Evolutionary conservation across 768 basidiomycete genomes (phyloP).

Genomic region (Boletus rufocinnamomeus): DNA sequence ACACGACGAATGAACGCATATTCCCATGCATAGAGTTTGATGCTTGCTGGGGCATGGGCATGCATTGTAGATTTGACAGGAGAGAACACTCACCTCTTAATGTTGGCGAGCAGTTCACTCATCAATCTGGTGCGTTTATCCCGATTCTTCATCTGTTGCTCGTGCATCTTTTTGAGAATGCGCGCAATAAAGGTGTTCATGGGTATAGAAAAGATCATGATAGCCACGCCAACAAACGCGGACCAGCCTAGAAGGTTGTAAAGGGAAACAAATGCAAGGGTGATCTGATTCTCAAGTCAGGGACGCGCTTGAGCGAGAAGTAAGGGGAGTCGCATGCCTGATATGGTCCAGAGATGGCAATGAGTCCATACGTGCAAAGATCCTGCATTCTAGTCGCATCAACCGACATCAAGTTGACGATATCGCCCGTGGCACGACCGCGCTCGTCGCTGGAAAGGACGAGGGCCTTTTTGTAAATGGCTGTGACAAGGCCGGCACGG

Average conservation of each 20-base stretch:
- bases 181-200: slow-evolving; percentile 73
- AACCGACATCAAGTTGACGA: slow-evolving; percentile 93
- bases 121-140: slow-evolving; percentile 83
- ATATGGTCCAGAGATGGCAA: slow-evolving; percentile 82
- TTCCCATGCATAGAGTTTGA: slow-evolving; percentile 96
- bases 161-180: slow-evolving; percentile 73
- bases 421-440: slow-evolving; percentile 81
- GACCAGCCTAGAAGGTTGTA: slow-evolving; percentile 92
- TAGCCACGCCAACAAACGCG: slow-evolving; percentile 83
- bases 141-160: slow-evolving; percentile 91
- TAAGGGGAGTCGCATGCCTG: slow-evolving; percentile 50
- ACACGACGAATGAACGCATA: slow-evolving; percentile 82
- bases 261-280: slow-evolving; percentile 84
- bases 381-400: slow-evolving; percentile 81
- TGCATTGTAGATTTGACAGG: background rate
- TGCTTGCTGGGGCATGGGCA: slow-evolving; percentile 45
- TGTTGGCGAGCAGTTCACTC: slow-evolving; percentile 92
- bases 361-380: slow-evolving; percentile 79
- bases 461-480: slow-evolving; percentile 85
- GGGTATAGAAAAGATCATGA: slow-evolving; percentile 85
- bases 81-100: slow-evolving; percentile 59
- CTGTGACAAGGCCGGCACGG: slow-evolving; percentile 82
- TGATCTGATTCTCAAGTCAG: slow-evolving; percentile 51
- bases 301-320: background rate
- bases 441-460: slow-evolving; percentile 86